Evolutionary conservation across 805 yeast species (phyloP).

Genomic region (Wickerhamomyces bovis): DNA sequence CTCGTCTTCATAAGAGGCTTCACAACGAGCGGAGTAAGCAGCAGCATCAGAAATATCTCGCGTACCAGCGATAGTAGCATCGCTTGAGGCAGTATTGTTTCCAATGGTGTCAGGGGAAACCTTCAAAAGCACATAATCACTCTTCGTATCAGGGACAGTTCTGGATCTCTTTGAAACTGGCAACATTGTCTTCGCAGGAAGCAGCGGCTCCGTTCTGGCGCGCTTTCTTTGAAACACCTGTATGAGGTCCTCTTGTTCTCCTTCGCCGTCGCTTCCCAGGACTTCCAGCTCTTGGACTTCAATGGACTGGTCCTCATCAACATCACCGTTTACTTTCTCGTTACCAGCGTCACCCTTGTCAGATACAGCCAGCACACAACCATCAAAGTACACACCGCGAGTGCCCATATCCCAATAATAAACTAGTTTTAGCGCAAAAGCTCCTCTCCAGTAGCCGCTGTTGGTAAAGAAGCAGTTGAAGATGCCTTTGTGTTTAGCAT

Average conservation of each 20-base stretch:
- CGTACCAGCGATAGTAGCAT: background rate
- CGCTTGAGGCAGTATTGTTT: background rate
- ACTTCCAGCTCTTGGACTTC: slow-evolving; percentile 10
- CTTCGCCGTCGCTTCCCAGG: slow-evolving; percentile 19
- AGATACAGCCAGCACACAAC: background rate
- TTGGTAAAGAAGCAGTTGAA: background rate
- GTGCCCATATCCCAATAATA: background rate
- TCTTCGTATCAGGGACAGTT: background rate
- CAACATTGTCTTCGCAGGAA: background rate
- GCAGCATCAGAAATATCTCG: background rate
- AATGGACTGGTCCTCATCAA: slow-evolving; percentile 3
- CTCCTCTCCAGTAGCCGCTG: background rate
- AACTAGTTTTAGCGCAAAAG: no score
- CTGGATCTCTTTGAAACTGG: background rate
- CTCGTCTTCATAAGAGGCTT: background rate
- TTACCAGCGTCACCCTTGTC: background rate
- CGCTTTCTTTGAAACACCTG: slow-evolving; percentile 1
- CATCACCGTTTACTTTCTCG: background rate
- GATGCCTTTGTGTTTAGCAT: background rate
- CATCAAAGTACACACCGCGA: background rate
- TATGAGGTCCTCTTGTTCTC: slow-evolving; percentile 11
- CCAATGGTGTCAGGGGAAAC: background rate
- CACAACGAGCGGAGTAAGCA: no score
- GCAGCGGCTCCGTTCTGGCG: slow-evolving; percentile 4
- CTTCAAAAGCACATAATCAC: background rate